Base-by-base conservation (phyloP, 768 basidiomycete genomes). In the Boletus coccyginus region DNA sequence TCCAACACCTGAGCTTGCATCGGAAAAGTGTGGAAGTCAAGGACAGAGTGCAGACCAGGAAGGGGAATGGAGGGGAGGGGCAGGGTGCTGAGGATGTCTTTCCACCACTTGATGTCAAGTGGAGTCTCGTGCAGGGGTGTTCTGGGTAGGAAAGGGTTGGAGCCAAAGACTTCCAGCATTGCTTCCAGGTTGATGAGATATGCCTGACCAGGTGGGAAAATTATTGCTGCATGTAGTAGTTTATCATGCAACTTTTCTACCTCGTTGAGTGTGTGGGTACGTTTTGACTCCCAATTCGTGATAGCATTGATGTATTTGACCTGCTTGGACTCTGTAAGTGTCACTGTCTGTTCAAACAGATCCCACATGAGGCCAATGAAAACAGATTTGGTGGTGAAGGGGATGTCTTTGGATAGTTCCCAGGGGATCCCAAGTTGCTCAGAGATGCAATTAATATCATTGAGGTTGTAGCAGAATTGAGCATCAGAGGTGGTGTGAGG, bases 1-100 rank as follows among this genome's bases (percentile, higher is more conserved):
- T n/a, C n/a, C n/a, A n/a, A n/a, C n/a, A 0, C 57, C 57, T 1
- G 71, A 71, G 65, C 76, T 78, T 1, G 78, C 77, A 60, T 81
- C 73, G 0, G 74, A 65, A 63, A 81, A 0, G 56, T 42, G 1
- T 17, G 19, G 0, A 36, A 7, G 24, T 59, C 16, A 0, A 19
- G 2, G 19, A 58, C 6, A 2, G 49, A 16, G 0, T 24, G 24
- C 1, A 21, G 31, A 0, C 13, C 3, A 0, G 35, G 17, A 1
- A 45, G 19, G 31, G 42, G n/a, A 0, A 24, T 7, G 27, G 59
- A 59, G n/a, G 51, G 46, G 1, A 35, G 13, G 1, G 11, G 31
- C n/a, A n/a, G 5, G 8, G 14, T 3, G 4, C 31, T 32, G 31
- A 17, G 5, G 0, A n/a, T 17, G 1, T 32, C 5, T 32, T 32